Evolutionary conservation across 768 basidiomycete species (phyloP), one percentile per base, ranked within the genome.

Genomic region (Pulveroboletus sp.): DNA sequence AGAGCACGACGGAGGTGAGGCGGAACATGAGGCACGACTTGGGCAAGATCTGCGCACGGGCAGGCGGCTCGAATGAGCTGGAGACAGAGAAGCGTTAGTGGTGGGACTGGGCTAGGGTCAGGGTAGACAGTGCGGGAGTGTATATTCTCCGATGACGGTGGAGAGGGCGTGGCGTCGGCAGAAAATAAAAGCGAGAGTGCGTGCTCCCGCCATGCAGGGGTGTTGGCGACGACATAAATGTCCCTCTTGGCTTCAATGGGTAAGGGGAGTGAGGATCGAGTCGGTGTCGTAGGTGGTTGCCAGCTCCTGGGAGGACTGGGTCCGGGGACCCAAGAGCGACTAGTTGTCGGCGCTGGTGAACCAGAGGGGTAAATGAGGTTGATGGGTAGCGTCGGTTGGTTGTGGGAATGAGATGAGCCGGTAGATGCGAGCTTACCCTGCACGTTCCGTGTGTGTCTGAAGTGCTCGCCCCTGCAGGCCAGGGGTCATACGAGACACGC

Each of bases 401-500:
- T 76, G 54, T 73, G 62, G 39, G 56, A 47, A 49, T 56, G 55
- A 24, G 51, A 51, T 53, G 51, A 49, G 42, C 45, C 36, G 49
- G 43, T 54, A 7, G 57, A 56, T 15, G 33, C 55, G 6, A 57
- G 54, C 26, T 58, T 61, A 27, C 66, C 59, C 48, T 61, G 73
- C 6, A 77, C 54, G 60, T 89, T 89, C 50, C 80, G 82, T 32
- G 69, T 57, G 53, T 78, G 86, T 46, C 85, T 75, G 50, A 83
- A 86, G 38, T 88, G 82, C 62, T 89, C 86, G 9, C 84, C 86
- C 61, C 86, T 88, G 51, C 4, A 28, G 37, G 43, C 4, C 32
- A 11, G 18, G 21, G 6, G 24, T 18, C 47, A 21, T 11, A n/a
- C 8, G 50, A 42, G 46, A 28, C 24, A 21, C 26, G 5, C 37